Evolutionary conservation across 768 basidiomycete species (phyloP).

Genomic region (Piloderma croceum): DNA sequence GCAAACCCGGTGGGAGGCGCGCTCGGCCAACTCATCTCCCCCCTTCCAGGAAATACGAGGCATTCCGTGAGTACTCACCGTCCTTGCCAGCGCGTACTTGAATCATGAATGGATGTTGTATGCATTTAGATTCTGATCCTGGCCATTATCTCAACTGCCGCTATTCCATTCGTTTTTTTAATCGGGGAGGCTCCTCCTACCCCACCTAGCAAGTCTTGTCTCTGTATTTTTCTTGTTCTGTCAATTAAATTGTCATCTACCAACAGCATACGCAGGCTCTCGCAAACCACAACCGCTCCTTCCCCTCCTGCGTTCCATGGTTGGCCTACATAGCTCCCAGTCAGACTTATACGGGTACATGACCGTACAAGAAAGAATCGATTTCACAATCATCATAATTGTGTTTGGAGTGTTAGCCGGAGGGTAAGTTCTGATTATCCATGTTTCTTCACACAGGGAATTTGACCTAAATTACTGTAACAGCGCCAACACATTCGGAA

Average conservation of each 20-base stretch:
- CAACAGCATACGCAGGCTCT: slow-evolving; percentile 62
- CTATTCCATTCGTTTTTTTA: neutral
- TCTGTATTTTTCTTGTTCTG: neutral
- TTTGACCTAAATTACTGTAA: neutral
- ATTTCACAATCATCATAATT: slow-evolving; percentile 55
- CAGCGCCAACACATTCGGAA: slow-evolving; percentile 58
- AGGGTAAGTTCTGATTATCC: slow-evolving; percentile 37
- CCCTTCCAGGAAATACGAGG: slow-evolving; percentile 47
- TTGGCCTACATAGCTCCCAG: slow-evolving; percentile 34
- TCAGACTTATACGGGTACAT: slow-evolving; percentile 44
- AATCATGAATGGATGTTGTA: neutral
- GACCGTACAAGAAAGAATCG: slow-evolving; percentile 59
- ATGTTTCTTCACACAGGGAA: neutral
- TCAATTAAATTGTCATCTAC: slow-evolving; percentile 5
- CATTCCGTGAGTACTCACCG: slow-evolving; percentile 45
- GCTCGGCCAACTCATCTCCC: slow-evolving; percentile 67
- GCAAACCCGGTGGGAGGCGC: slow-evolving; percentile 74
- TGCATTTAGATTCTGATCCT: neutral
- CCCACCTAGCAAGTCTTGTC: neutral
- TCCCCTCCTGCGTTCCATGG: slow-evolving; percentile 49
- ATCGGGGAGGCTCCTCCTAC: neutral
- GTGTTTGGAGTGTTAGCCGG: slow-evolving; percentile 65
- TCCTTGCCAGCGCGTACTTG: neutral
- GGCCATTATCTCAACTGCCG: neutral
- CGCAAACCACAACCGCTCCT: slow-evolving; percentile 47